phyloP scores from a whole-genome alignment of 2,329 filamentous ascomycete genomes.

The Phialophora tarda region DNA sequence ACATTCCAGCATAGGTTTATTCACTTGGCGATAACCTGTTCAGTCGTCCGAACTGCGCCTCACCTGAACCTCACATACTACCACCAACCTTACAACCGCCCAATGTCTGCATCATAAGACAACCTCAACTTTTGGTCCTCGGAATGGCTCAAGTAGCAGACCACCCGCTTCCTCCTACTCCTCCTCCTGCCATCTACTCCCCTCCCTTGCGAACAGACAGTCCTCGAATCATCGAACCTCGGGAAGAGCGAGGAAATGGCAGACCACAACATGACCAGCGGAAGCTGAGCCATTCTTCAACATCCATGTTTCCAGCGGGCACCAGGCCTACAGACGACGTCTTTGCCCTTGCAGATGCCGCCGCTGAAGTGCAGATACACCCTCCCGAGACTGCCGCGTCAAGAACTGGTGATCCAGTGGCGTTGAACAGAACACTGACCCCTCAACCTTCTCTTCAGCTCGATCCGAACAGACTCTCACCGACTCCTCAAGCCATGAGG shows the following conservation, averaged over 20 bases:
- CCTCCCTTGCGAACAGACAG: conserved; percentile 43
- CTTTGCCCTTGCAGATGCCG: conserved; percentile 18
- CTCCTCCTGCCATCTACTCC: conserved; percentile 53
- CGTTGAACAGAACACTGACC: conserved; percentile 30
- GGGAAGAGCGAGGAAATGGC: conserved; percentile 26
- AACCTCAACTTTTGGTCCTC: background rate
- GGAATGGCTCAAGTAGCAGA: conserved; percentile 34
- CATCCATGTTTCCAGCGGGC: conserved; percentile 27
- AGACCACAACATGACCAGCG: conserved; percentile 8
- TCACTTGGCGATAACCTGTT: conserved; percentile 8
- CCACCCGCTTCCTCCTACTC: conserved; percentile 43
- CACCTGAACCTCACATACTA: conserved; percentile 8
- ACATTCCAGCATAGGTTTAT: conserved; percentile 23
- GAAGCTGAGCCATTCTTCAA: conserved; percentile 24
- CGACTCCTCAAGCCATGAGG: conserved; percentile 27
- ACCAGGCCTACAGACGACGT: conserved; percentile 11
- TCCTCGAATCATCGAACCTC: conserved; percentile 32
- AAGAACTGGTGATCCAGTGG: conserved; percentile 25
- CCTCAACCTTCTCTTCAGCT: conserved; percentile 28
- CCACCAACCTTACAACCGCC: conserved; percentile 7
- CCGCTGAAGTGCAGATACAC: conserved; percentile 30
- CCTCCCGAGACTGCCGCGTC: conserved; percentile 33
- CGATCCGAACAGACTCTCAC: conserved; percentile 35
- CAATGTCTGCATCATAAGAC: conserved; percentile 24
- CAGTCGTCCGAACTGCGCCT: conserved; percentile 10